Percentiles rank a stretch among this genome's conserved stretches.
These are phyloP conservation scores for Staphylotrichum tortipilum DNA, from an alignment of 495 filamentous ascomycete species.

Conservation along the genomic window DNA sequence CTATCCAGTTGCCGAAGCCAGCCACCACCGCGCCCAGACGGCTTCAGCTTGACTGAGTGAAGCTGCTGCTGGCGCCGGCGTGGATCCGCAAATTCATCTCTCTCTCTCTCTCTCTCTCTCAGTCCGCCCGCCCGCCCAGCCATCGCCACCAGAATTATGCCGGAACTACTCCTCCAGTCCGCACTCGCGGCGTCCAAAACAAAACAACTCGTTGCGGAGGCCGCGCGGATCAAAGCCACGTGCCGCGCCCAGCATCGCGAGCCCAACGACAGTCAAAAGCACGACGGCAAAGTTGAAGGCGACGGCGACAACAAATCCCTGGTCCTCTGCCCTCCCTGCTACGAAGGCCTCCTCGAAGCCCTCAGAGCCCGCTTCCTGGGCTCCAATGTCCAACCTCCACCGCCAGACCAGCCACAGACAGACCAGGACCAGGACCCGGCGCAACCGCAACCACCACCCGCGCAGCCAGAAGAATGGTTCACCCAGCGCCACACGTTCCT, in stretches of 20 bases:
- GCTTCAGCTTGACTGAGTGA: no score
- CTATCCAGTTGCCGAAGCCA: no score
- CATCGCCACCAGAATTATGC: not conserved
- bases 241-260: conserved; percentile 24
- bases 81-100: no score
- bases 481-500: conserved; percentile 31
- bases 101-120: not conserved
- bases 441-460: conserved; percentile 3
- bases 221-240: conserved; percentile 6
- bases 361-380: conserved; percentile 27
- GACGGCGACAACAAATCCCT: conserved; percentile 14
- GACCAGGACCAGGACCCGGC: conserved; percentile 1
- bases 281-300: no score
- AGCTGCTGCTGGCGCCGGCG: no score
- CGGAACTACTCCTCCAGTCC: conserved; percentile 19
- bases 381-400: not conserved
- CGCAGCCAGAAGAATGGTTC: conserved; percentile 33
- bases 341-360: conserved; percentile 28
- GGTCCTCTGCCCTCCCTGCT: conserved; percentile 32
- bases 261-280: no score
- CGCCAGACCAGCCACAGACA: conserved; percentile 11
- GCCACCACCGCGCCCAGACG: no score
- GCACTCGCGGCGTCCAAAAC: conserved; percentile 12
- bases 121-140: not conserved
- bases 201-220: conserved; percentile 12